Percentiles rank a stretch among this genome's conserved stretches.
These are phyloP conservation scores for Fonsecaea monophora DNA, from an alignment of 2,329 filamentous ascomycete species.

Conservation along the genomic window DNA sequence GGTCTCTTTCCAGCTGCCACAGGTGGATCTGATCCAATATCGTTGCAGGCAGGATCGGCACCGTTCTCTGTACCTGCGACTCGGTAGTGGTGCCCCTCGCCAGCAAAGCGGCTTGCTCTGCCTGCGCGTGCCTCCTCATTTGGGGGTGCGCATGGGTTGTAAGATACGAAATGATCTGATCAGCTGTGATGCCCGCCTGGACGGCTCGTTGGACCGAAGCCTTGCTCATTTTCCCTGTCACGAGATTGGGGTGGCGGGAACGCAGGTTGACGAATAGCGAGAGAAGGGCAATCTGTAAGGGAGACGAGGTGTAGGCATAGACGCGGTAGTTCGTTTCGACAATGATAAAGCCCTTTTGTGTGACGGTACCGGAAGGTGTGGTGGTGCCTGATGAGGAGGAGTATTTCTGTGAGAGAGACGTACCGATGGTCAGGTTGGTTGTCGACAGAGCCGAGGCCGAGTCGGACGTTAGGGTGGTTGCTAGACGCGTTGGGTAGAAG, in stretches of 20 bases:
- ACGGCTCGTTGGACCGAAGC: constrained; percentile 88
- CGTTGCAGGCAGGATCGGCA: constrained; percentile 84
- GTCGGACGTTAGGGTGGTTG: constrained; percentile 86
- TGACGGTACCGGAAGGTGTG: not conserved
- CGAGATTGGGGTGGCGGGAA: constrained; percentile 92
- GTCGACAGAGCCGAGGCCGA: constrained; percentile 73
- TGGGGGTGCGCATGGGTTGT: constrained; percentile 92
- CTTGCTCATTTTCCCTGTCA: constrained; percentile 88
- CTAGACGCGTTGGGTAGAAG: constrained; percentile 90
- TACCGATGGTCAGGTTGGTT: constrained; percentile 71
- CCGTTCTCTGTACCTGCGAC: constrained; percentile 20
- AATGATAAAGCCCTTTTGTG: constrained; percentile 76
- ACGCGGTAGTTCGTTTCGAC: constrained; percentile 97
- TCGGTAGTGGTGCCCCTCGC: constrained; percentile 43
- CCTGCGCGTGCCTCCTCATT: constrained; percentile 71
- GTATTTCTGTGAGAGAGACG: constrained; percentile 58
- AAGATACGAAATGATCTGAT: constrained; percentile 94
- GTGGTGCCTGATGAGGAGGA: constrained; percentile 35
- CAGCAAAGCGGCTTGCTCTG: constrained; percentile 40
- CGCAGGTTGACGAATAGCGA: constrained; percentile 86
- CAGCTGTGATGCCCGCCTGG: constrained; percentile 85
- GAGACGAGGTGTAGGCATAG: constrained; percentile 94
- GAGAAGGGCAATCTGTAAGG: constrained; percentile 92
- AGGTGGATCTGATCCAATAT: constrained; percentile 97
- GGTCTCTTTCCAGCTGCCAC: constrained; percentile 96